phyloP scores from a whole-genome alignment of 2,329 filamentous ascomycete species.

The Botrytis fabae region DNA sequence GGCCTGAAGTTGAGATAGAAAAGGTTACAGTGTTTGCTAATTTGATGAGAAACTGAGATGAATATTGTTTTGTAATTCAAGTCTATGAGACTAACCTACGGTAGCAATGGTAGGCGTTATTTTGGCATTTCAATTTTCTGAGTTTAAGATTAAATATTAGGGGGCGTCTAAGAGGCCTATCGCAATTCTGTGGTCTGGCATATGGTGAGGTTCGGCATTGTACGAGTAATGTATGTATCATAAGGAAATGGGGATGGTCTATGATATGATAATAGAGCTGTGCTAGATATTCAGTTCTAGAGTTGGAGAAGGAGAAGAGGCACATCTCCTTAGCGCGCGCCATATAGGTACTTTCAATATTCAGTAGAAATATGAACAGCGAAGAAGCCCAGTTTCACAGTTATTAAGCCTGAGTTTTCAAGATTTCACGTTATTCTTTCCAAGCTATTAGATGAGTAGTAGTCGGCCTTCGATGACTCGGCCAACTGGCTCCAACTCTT shows the following conservation, averaged over 20 bases:
- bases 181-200: neutral
- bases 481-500: neutral
- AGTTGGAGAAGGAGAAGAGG: neutral
- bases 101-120: slow-evolving; percentile 13
- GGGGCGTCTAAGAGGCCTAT: slow-evolving; percentile 1
- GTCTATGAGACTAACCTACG: neutral
- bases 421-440: neutral
- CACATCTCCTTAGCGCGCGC: neutral
- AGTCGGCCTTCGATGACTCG: neutral
- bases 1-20: slow-evolving; percentile 72
- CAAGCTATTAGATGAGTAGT: neutral
- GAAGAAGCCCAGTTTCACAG: neutral
- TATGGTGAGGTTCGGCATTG: neutral
- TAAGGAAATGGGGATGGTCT: neutral
- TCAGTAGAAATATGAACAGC: neutral
- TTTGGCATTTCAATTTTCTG: neutral
- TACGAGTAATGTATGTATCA: slow-evolving; percentile 9
- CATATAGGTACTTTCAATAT: neutral
- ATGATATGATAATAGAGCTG: slow-evolving; percentile 14
- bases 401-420: neutral
- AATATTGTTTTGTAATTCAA: neutral
- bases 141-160: neutral
- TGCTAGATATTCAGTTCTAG: slow-evolving; percentile 8
- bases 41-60: slow-evolving; percentile 50
- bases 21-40: slow-evolving; percentile 75